Percentiles rank a stretch among this genome's conserved stretches.
Evolutionary conservation across 495 filamentous ascomycete species (phyloP).

Genomic region (Penicillium antarcticum): DNA sequence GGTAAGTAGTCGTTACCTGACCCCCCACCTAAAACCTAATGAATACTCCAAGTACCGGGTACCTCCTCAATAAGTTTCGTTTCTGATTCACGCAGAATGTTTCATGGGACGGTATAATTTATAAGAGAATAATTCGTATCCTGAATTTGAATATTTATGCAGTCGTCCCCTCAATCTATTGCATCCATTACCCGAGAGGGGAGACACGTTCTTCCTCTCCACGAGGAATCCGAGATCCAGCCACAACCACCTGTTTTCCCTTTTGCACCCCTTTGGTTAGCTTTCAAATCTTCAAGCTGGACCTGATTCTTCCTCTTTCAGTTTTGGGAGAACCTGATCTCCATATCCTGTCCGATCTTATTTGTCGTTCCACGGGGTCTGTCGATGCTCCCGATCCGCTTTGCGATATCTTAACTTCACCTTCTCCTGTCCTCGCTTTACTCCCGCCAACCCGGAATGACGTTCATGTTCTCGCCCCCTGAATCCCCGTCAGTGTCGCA

Average conservation of each 20-base stretch:
- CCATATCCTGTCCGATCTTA: background rate
- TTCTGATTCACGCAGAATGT: background rate
- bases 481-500: conserved; percentile 20
- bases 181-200: background rate
- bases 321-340: conserved; percentile 1
- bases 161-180: background rate
- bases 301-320: background rate
- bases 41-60: background rate
- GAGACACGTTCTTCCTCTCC: conserved; percentile 21
- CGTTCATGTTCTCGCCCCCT: conserved; percentile 18
- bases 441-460: conserved; percentile 31
- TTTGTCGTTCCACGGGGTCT: background rate
- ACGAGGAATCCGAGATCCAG: conserved; percentile 25
- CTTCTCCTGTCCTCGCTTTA: background rate
- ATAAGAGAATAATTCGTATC: background rate
- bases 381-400: background rate
- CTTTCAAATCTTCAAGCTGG: background rate
- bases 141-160: background rate
- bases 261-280: background rate
- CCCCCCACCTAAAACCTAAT: background rate
- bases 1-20: background rate
- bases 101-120: background rate
- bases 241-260: conserved; percentile 15
- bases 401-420: background rate
- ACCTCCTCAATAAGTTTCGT: background rate